Base-by-base conservation (phyloP, 148 eudicot species). In the Rhododendron ferrugineum region DNA sequence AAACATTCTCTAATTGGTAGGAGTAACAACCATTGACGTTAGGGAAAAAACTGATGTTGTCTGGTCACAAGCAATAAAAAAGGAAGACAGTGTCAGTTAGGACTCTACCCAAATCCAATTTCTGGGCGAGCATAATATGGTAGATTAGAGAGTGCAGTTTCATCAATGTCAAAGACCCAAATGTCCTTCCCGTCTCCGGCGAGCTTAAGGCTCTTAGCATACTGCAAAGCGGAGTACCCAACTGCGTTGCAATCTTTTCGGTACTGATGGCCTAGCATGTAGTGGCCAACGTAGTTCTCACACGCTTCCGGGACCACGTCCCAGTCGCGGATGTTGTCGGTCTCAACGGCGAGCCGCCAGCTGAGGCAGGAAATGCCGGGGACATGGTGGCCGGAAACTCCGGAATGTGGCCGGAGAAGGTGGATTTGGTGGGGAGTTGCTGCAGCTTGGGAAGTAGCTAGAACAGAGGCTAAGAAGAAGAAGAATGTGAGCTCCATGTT, bases 241-340 rank as follows among this genome's bases (percentile, higher is more conserved):
- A 87, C 90, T 9, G 68, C 75, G 0, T 82, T 74, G 76, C 91
- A 90, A 76, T 93, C 93, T 14, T 86, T 60, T 6, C 84, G 88
- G 84, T 91, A 91, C 79, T 92, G 95, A 30, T 86, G 76, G 5
- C 93, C 93, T 37, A 92, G 46, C 93, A 93, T 92, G 88, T 93
- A 93, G 82, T 91, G 88, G 0, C 94, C 94, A 0, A 92, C 90
- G 50, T 93, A 93, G 37, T 85, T 86, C 70, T 85, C 92, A 54
- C 95, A 93, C 7, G 84, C 66, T 46, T 26, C 54, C 0, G 95
- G 95, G 34, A 92, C 89, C 3, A 50, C 23, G 64, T 46, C 85
- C 95, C 95, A 93, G 36, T 56, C 66, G 20, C 52, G 88, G 77
- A 90, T 54, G 64, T 93, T 93, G 93, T 91, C 34, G 0, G 93